A percentile compares a stretch with the other conserved stretches of the same genome.
These are phyloP conservation scores for Chaetomidium leptoderma DNA, from an alignment of 495 filamentous ascomycete species.

Conservation along the genomic window DNA sequence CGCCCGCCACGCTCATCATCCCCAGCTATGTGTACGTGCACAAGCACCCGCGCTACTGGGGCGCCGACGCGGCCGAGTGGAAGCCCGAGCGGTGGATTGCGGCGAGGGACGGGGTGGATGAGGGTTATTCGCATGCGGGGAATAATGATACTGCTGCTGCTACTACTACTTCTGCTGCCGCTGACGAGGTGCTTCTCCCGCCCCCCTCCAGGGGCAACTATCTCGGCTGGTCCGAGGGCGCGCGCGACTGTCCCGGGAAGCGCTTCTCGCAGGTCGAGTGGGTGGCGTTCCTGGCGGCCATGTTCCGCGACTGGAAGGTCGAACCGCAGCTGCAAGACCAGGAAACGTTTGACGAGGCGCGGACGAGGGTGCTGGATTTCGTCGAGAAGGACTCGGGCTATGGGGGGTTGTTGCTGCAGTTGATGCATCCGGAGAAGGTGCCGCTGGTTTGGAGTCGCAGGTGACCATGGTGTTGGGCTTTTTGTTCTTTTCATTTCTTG, in stretches of 20 bases:
- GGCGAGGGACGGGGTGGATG: not conserved
- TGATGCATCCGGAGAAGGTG: constrained; percentile 38
- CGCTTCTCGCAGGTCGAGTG: constrained; percentile 54
- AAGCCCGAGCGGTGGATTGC: constrained; percentile 34
- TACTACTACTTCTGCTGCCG: too few relatives aligned
- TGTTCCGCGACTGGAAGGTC: constrained; percentile 41
- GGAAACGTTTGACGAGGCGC: constrained; percentile 34
- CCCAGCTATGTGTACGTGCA: constrained; percentile 23
- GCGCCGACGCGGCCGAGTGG: constrained; percentile 33
- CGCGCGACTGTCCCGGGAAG: constrained; percentile 46
- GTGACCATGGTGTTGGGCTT: not conserved
- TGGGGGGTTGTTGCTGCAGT: constrained; percentile 36
- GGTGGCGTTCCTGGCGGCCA: constrained; percentile 42
- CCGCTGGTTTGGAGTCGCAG: constrained; percentile 23
- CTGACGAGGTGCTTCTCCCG: not conserved
- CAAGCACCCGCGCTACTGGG: constrained; percentile 28
- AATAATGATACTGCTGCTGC: not conserved
- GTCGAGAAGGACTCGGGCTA: constrained; percentile 32
- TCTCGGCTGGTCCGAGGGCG: constrained; percentile 48
- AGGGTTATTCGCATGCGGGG: constrained; percentile 23
- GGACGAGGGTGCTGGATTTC: constrained; percentile 15
- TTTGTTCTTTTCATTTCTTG: too few relatives aligned
- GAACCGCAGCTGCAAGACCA: constrained; percentile 23
- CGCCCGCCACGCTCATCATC: constrained; percentile 18
- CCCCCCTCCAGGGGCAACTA: constrained; percentile 37